Evolutionary conservation across 352 stramenopile genomes (phyloP).

Genomic region (Globisporangium viniferum): DNA sequence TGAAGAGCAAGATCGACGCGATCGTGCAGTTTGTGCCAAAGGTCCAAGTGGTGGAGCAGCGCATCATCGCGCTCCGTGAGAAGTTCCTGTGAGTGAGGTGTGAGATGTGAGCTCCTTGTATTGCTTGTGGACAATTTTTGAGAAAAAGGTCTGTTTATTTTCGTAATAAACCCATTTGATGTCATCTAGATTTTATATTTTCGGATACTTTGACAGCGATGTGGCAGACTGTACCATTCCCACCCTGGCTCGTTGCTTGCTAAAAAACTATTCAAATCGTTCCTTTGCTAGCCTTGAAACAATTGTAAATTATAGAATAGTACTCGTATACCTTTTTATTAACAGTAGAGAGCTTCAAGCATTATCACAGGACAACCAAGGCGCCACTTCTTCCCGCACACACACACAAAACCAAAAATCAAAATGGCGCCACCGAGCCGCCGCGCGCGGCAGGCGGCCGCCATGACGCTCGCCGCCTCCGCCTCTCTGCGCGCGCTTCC

Average conservation of each 20-base stretch:
- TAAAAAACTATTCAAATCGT: not conserved
- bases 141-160: not conserved
- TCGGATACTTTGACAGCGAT: not conserved
- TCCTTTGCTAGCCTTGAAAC: not conserved
- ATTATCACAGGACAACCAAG: not conserved
- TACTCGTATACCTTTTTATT: not conserved
- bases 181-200: not conserved
- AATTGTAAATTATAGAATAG: not conserved
- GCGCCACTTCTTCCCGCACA: not conserved
- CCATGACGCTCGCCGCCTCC: slow-evolving; percentile 6
- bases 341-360: not conserved
- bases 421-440: slow-evolving; percentile 6
- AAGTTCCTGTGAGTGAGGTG: not conserved
- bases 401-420: not conserved
- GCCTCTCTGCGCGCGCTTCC: slow-evolving; percentile 12
- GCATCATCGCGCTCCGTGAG: not conserved
- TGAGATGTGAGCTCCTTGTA: not conserved
- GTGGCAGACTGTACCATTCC: too few relatives aligned
- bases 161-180: not conserved
- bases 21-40: slow-evolving; percentile 3
- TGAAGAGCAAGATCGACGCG: slow-evolving; percentile 15
- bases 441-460: not conserved
- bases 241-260: not conserved
- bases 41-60: not conserved
- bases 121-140: not conserved